Base-by-base conservation (phyloP, 116 monocot species). In the Papilionanthe hybrid region DNA sequence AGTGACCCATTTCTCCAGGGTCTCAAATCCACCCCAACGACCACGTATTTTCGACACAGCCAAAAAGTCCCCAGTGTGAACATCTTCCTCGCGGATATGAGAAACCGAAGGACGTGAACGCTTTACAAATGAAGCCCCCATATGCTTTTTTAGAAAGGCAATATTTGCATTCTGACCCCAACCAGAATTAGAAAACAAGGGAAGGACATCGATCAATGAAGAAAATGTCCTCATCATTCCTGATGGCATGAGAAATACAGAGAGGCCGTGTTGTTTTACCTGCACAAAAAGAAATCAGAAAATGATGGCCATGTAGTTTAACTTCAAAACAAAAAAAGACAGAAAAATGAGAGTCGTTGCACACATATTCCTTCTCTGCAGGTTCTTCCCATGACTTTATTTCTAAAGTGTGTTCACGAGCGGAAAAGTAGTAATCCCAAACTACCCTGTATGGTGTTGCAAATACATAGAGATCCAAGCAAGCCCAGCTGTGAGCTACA, bases 1-100 rank as follows among this genome's bases (percentile, higher is more conserved):
- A 53, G 93, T 93, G 53, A 96, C 96, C 93, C 96, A 96, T 81
- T 96, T 96, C 76, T 96, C 96, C 71, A 96, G 78, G 43, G 93
- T 93, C 79, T 96, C 93, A 84, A 96, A 96, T 67, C 96, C 96
- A 84, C 96, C 96, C 93, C 96, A 96, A 65, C 96, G 93, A 18
- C 96, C 96, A 74, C 93, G 91, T 42, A 96, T 93, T 72, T 96
- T 96, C 75, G 96, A 96, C 4, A 93, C 77, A 23, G 93, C 96
- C 77, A 96, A 73, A 81, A 96, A 96, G 68, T 96, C 96, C 67
- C 96, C 96, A 3, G 93, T 91, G 84, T 93, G 84, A 55, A 96
- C 86, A 79, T 96, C 96, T 75, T 87, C 85, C 41, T 25, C 63
- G 53, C 80, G 86, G 78, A 96, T 93, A 28, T 48, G 82, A 45